Conservation (phyloP, 176 grass and related monocot genomes). For the Carex parvula region DNA sequence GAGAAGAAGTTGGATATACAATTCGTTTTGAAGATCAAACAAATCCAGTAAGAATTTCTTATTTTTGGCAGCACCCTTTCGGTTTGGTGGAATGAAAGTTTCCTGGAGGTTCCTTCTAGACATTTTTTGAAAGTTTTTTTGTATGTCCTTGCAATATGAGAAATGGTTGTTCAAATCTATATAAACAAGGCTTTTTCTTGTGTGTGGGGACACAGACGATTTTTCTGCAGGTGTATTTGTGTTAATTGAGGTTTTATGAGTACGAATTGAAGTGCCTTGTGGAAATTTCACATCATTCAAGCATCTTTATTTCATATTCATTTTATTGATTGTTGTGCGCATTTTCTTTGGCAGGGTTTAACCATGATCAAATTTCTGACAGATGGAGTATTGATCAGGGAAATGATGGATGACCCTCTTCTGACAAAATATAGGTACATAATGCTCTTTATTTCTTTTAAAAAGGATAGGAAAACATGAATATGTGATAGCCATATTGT, state of each 20-base stretch:
- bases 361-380: conserved; percentile 98
- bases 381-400: conserved; percentile 92
- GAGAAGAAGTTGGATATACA: conserved; percentile 96
- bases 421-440: conserved; percentile 81
- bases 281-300: not conserved
- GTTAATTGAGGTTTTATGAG: not conserved
- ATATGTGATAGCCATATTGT: not conserved
- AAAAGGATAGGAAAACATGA: not conserved
- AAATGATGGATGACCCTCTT: conserved; percentile 99
- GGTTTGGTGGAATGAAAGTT: not conserved
- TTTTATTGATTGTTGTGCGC: not conserved
- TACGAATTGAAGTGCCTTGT: not conserved
- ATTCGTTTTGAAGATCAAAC: conserved; percentile 97
- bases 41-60: conserved; percentile 60
- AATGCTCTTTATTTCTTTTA: not conserved
- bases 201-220: not conserved
- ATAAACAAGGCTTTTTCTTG: not conserved
- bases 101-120: not conserved
- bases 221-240: not conserved
- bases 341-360: conserved; percentile 47
- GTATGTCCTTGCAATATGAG: not conserved
- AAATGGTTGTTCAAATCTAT: not conserved
- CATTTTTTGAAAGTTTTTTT: not conserved
- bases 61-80: conserved; percentile 12
- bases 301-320: not conserved